These are phyloP conservation scores for Hygrocybe punicea DNA, from an alignment of 768 basidiomycete species.

Conservation along the genomic window DNA sequence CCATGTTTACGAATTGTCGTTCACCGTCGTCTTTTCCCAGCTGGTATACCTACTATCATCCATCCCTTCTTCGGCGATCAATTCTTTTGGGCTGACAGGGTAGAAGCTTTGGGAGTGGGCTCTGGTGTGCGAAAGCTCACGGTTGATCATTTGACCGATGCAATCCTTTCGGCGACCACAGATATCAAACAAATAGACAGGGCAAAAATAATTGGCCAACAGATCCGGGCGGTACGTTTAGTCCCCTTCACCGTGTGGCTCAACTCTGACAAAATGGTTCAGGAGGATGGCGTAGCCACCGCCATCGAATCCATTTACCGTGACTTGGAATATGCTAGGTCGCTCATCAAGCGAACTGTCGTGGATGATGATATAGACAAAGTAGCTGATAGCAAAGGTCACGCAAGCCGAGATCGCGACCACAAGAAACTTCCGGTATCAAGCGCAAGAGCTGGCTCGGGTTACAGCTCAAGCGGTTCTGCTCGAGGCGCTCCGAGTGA, in stretches of 20 bases:
- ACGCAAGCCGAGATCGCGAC: neutral
- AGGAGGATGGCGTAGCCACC: conserved; percentile 93
- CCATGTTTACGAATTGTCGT: neutral
- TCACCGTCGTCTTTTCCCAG: conserved; percentile 35
- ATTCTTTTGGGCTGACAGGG: conserved; percentile 96
- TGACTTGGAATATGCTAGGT: conserved; percentile 91
- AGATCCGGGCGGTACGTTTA: conserved; percentile 69
- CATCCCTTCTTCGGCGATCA: conserved; percentile 98
- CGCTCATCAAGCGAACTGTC: conserved; percentile 65
- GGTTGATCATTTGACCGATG: conserved; percentile 70
- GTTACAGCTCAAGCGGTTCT: conserved; percentile 56
- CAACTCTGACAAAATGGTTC: conserved; percentile 2
- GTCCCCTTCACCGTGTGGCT: neutral
- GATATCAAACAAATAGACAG: conserved; percentile 86
- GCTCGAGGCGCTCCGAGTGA: conserved; percentile 59
- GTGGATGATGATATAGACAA: conserved; percentile 34
- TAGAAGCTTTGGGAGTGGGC: conserved; percentile 94
- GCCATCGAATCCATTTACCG: conserved; percentile 96
- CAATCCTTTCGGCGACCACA: conserved; percentile 76
- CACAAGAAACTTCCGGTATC: neutral
- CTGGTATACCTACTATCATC: conserved; percentile 93
- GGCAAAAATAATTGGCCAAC: conserved; percentile 79
- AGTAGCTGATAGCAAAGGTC: conserved; percentile 21
- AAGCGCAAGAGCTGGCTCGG: conserved; percentile 40
- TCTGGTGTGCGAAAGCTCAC: conserved; percentile 85